A percentile compares a stretch with the other conserved stretches of the same genome.
phyloP scores from a whole-genome alignment of 192 early-diverging fungal genomes.

The Fimicolochytrium jonesii region DNA sequence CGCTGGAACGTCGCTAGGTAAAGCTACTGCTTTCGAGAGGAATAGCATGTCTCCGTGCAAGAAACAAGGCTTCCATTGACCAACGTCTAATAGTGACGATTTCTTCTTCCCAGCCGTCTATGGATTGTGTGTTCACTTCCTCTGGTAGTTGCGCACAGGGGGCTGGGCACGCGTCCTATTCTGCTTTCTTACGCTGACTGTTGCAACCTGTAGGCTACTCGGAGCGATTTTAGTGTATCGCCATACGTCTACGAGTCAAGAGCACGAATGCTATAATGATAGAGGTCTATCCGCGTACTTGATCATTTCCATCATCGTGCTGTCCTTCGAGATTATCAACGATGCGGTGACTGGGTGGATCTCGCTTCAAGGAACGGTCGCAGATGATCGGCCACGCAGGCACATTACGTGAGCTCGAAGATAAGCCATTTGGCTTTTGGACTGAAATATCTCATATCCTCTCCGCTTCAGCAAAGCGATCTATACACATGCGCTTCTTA shows the following conservation, averaged over 20 bases:
- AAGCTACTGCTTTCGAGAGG: background rate
- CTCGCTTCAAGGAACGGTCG: constrained; percentile 32
- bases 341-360: constrained; percentile 23
- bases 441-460: no score
- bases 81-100: constrained; percentile 9
- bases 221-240: constrained; percentile 9
- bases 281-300: constrained; percentile 9
- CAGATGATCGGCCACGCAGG: constrained; percentile 25
- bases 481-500: constrained; percentile 18
- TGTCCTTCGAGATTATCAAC: constrained; percentile 12
- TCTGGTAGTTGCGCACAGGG: constrained; percentile 5
- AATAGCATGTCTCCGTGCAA: background rate
- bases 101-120: constrained; percentile 23
- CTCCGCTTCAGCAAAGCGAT: constrained; percentile 25
- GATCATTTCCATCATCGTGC: constrained; percentile 1
- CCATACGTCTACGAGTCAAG: constrained; percentile 1
- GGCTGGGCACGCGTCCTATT: background rate
- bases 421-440: no score
- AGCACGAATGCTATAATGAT: constrained; percentile 8
- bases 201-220: constrained; percentile 17
- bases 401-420: constrained; percentile 19
- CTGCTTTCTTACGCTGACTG: no score
- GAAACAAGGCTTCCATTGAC: background rate
- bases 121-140: constrained; percentile 12
- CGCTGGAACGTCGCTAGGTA: constrained; percentile 24